A percentile compares a stretch with the other conserved stretches of the same genome.
Evolutionary conservation across 768 basidiomycete genomes (phyloP).

Genomic region (Psilocybe tampanensis): DNA sequence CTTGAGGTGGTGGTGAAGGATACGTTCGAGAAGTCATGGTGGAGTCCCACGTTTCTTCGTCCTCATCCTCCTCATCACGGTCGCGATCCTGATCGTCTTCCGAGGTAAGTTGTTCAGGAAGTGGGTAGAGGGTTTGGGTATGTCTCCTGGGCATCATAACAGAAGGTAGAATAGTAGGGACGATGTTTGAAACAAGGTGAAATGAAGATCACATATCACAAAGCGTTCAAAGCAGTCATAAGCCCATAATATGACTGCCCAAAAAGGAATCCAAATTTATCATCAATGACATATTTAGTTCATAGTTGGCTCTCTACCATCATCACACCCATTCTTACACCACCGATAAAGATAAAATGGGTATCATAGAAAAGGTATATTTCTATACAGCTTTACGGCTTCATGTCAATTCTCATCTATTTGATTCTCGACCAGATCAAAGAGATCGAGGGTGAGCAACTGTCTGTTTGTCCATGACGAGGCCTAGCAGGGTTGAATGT

Average conservation of each 20-base stretch:
- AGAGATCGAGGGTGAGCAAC: slow-evolving; percentile 85
- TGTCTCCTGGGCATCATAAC: slow-evolving; percentile 42
- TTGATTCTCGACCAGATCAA: slow-evolving; percentile 68
- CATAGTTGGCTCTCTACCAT: slow-evolving; percentile 16
- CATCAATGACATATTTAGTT: slow-evolving; percentile 7
- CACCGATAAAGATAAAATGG: slow-evolving; percentile 56
- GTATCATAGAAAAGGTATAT: slow-evolving; percentile 87
- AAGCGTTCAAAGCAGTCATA: neutral
- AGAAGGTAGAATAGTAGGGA: slow-evolving; percentile 10
- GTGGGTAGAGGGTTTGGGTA: slow-evolving; percentile 69
- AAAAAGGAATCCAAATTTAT: slow-evolving; percentile 15
- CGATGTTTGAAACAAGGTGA: slow-evolving; percentile 1
- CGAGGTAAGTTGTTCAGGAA: slow-evolving; percentile 50
- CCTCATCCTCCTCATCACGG: slow-evolving; percentile 47
- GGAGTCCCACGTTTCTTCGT: slow-evolving; percentile 40
- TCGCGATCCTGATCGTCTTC: slow-evolving; percentile 58
- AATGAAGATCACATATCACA: neutral
- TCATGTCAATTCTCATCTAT: slow-evolving; percentile 5
- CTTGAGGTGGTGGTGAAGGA: slow-evolving; percentile 36
- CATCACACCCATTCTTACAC: neutral
- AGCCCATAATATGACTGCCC: slow-evolving; percentile 1
- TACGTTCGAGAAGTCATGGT: slow-evolving; percentile 34
- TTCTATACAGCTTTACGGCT: neutral
- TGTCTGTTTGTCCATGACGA: neutral
- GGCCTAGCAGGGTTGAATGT: neutral